phyloP scores from a whole-genome alignment of 495 filamentous ascomycete genomes.

The Parathielavia appendiculata region DNA sequence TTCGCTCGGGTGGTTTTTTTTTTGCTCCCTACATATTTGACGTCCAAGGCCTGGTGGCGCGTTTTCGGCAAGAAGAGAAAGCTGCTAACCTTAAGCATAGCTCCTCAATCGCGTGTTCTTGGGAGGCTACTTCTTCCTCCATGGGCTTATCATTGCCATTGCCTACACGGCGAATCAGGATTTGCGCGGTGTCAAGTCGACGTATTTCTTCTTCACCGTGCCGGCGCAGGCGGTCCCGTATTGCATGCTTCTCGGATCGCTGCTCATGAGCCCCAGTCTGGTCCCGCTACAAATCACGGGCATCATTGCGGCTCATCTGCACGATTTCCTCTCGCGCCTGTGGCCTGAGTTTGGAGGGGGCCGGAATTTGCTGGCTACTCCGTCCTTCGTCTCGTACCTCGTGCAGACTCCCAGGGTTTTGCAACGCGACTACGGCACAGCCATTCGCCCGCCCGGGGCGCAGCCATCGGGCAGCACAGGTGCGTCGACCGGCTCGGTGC shows the following conservation, averaged over 20 bases:
- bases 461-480: conserved; percentile 30
- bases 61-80: conserved; percentile 1
- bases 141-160: conserved; percentile 68
- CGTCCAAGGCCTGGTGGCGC: conserved; percentile 1
- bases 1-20: conserved; percentile 69
- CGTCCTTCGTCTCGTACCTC: conserved; percentile 56
- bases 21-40: conserved; percentile 79
- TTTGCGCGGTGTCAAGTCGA: conserved; percentile 63
- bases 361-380: conserved; percentile 63
- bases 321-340: conserved; percentile 76
- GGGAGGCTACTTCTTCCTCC: conserved; percentile 49
- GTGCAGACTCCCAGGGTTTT: conserved; percentile 47
- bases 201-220: conserved; percentile 72
- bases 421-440: conserved; percentile 56
- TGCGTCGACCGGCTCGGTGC: conserved; percentile 33
- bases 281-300: conserved; percentile 55
- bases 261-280: conserved; percentile 51
- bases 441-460: conserved; percentile 36
- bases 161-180: conserved; percentile 79
- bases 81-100: conserved; percentile 35
- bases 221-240: conserved; percentile 69
- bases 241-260: conserved; percentile 64
- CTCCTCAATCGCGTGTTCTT: conserved; percentile 47
- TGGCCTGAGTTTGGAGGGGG: conserved; percentile 83
- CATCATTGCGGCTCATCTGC: conserved; percentile 74